Percentiles rank a stretch among this genome's conserved stretches.
These are phyloP conservation scores for Aristolochia fimbriata DNA, from an alignment of 164 flowering plant species.

Conservation along the genomic window DNA sequence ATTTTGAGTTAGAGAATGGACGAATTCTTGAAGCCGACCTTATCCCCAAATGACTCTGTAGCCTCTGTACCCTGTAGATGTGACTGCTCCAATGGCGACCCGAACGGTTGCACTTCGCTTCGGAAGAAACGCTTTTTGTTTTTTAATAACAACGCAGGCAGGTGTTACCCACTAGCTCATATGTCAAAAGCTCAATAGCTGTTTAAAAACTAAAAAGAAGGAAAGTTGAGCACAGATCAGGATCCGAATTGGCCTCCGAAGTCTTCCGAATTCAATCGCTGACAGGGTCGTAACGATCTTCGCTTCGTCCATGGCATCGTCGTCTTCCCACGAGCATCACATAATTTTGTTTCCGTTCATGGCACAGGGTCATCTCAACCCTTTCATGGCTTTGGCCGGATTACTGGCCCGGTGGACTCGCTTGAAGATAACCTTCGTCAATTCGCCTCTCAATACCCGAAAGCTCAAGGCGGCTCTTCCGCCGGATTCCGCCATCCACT, in stretches of 20 bases:
- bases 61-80: too few relatives aligned
- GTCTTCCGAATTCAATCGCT: background rate
- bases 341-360: conserved; percentile 10
- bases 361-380: conserved; percentile 17
- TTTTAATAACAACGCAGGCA: too few relatives aligned
- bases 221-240: too few relatives aligned
- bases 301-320: background rate
- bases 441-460: conserved; percentile 15
- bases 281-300: background rate
- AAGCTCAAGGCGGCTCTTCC: conserved; percentile 8
- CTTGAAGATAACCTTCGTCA: conserved; percentile 5
- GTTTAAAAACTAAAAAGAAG: too few relatives aligned
- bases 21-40: too few relatives aligned
- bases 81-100: too few relatives aligned
- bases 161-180: too few relatives aligned
- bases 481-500: conserved; percentile 5
- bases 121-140: too few relatives aligned
- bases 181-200: too few relatives aligned
- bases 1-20: too few relatives aligned
- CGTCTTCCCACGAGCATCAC: background rate
- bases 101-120: too few relatives aligned
- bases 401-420: background rate
- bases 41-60: too few relatives aligned
- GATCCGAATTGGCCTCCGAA: background rate
- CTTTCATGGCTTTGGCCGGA: conserved; percentile 7